Conservation (phyloP, 225 moss, liverwort and hornwort genomes). For the Antitrichia curtipendula region DNA sequence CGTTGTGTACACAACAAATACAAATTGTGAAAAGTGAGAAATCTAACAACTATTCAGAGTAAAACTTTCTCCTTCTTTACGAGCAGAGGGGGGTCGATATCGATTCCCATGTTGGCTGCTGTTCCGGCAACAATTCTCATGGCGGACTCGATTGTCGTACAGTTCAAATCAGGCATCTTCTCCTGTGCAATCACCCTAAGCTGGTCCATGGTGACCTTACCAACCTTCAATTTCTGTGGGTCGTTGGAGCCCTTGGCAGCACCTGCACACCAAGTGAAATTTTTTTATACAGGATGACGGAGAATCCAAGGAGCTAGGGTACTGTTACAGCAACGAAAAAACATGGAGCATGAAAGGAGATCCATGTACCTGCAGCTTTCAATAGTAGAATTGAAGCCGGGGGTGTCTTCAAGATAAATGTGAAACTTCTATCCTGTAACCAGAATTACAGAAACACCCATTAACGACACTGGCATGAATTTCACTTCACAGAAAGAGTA, state of each 20-base stretch:
- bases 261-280: conserved; percentile 24
- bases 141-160: conserved; percentile 67
- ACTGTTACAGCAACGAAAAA: background rate
- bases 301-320: background rate
- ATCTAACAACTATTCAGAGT: conserved; percentile 19
- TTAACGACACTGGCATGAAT: background rate
- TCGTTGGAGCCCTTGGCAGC: conserved; percentile 75
- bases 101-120: conserved; percentile 97
- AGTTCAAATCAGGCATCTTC: conserved; percentile 92
- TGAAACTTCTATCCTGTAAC: conserved; percentile 90
- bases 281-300: background rate
- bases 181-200: conserved; percentile 72
- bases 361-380: conserved; percentile 62
- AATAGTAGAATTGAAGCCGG: conserved; percentile 87
- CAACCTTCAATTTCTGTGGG: conserved; percentile 76
- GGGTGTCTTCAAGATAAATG: conserved; percentile 86
- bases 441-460: background rate
- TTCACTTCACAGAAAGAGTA: background rate
- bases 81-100: conserved; percentile 77
- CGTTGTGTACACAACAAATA: background rate
- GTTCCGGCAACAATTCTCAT: conserved; percentile 99
- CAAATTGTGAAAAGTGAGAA: background rate
- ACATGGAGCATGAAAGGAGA: background rate
- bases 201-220: conserved; percentile 74
- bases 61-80: conserved; percentile 80